These are phyloP conservation scores for Eucalyptus camaldulensis DNA, from an alignment of 345 rosid species.

Conservation along the genomic window DNA sequence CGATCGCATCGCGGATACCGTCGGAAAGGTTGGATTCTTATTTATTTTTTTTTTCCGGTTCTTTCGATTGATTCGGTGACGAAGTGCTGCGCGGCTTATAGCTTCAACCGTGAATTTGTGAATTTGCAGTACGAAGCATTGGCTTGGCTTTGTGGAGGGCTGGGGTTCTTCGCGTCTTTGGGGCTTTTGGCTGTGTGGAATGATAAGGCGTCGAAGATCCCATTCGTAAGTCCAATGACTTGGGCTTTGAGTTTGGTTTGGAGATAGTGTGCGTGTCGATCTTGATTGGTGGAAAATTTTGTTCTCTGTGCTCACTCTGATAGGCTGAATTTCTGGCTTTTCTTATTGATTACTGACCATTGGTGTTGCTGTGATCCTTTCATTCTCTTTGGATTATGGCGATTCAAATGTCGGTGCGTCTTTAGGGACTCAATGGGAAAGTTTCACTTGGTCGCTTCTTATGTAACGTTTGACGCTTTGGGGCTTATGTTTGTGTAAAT, in stretches of 20 bases:
- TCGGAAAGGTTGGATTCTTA: conserved; percentile 53
- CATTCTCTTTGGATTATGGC: neutral
- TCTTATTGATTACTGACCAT: neutral
- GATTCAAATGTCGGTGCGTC: neutral
- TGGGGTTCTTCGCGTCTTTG: conserved; percentile 64
- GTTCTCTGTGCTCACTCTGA: neutral
- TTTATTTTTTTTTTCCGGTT: neutral
- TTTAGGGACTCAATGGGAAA: neutral
- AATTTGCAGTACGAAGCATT: conserved; percentile 78
- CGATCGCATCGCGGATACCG: conserved; percentile 96
- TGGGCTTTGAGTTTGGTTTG: neutral
- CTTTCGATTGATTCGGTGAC: neutral
- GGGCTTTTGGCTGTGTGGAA: conserved; percentile 72
- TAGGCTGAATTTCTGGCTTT: neutral
- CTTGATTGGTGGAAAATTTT: neutral
- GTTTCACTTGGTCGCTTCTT: neutral
- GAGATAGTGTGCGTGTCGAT: neutral
- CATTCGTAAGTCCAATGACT: conserved; percentile 46
- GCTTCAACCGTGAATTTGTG: neutral
- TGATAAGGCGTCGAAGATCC: conserved; percentile 87
- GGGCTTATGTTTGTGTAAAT: neutral
- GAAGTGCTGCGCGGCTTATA: neutral
- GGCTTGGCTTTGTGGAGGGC: conserved; percentile 95
- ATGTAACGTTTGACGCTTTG: neutral
- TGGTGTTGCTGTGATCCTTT: neutral